Evolutionary conservation across 345 rosid genomes (phyloP), one percentile per base, ranked within the genome.

Genomic region (Camelina laxa): DNA sequence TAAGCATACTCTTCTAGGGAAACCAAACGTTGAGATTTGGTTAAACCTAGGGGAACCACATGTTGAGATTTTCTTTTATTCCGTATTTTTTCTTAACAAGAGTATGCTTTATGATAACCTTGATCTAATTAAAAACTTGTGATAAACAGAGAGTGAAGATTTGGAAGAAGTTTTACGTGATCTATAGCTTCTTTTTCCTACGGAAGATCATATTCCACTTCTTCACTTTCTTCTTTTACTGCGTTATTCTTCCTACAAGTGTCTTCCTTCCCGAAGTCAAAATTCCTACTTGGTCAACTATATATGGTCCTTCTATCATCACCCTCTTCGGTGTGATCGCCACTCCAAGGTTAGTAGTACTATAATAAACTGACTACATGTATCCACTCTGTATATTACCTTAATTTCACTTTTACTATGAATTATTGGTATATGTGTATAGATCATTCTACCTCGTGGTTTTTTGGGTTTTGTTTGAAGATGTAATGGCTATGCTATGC

Each of bases 401-500:
- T 13, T 11, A 65, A 0, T 24, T 12, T 13, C n/a, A 17, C 4
- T 39, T 17, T 42, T 39, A 50, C 5, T 7, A 17, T 62, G 38
- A 61, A 22, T 39, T 31, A 22, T 42, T 9, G 27, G 19, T 39
- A 13, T 5, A 13, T 61, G 30, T 79, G 73, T 79, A 7, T 33
- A 84, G 89, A 73, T 86, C 89, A 30, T 36, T 86, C 36, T 87
- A 86, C 63, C 68, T 86, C 12, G 7, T 84, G 65, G n/a, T 81
- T 12, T 84, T 82, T 33, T 86, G 88, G 89, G 72, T 84, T 21
- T 59, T 82, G 7, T 84, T 82, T n/a, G 88, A 86, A 69, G 84
- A 84, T 45, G 87, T 82, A 7, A 86, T 86, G 87, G 82, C 89
- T 14, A 70, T 84, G 82, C 89, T 14, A 70, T 84, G 58, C 87